These are phyloP conservation scores for Didymella sp. DNA, from an alignment of 2,329 filamentous ascomycete genomes.

Conservation along the genomic window DNA sequence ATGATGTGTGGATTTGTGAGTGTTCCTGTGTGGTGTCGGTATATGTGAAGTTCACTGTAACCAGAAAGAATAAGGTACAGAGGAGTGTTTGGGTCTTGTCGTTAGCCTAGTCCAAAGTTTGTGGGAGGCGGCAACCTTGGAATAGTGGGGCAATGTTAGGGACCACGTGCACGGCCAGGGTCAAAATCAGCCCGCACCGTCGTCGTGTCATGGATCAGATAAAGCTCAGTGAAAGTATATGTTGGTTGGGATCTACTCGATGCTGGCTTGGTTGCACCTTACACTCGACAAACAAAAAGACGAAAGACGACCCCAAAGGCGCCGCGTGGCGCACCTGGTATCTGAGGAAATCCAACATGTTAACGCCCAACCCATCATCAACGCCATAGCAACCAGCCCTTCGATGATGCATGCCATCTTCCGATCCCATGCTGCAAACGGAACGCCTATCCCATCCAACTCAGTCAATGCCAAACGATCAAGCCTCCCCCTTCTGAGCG, in stretches of 20 bases:
- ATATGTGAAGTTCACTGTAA: conserved; percentile 10
- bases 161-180: background rate
- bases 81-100: conserved; percentile 28
- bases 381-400: background rate
- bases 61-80: conserved; percentile 16
- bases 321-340: conserved; percentile 8
- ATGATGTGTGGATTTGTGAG: conserved; percentile 28
- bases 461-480: background rate
- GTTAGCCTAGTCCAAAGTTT: conserved; percentile 34
- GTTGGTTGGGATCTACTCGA: background rate
- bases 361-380: conserved; percentile 9
- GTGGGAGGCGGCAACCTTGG: conserved; percentile 31
- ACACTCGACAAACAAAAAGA: background rate
- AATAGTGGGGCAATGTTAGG: conserved; percentile 30
- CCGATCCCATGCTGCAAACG: conserved; percentile 9
- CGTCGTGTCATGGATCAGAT: background rate
- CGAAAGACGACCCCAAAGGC: conserved; percentile 1
- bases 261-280: background rate
- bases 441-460: conserved; percentile 4
- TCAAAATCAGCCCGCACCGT: conserved; percentile 7
- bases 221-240: background rate
- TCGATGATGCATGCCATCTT: conserved; percentile 14
- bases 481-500: background rate
- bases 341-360: conserved; percentile 15
- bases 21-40: conserved; percentile 11